These are phyloP conservation scores for Penicillium psychrofluorescens DNA, from an alignment of 495 filamentous ascomycete species.

Conservation along the genomic window DNA sequence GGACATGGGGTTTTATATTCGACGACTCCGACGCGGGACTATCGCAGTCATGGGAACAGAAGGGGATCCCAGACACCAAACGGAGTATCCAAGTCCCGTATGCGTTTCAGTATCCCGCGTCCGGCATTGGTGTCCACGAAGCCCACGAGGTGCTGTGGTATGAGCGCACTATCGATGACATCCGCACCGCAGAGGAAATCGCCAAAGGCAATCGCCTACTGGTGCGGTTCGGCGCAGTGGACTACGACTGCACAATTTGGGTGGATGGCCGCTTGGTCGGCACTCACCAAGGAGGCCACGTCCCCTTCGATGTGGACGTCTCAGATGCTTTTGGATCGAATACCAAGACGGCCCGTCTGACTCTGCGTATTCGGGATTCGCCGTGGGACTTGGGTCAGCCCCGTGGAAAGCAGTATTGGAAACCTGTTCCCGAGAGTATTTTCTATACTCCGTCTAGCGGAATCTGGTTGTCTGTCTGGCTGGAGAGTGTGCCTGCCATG, in stretches of 20 bases:
- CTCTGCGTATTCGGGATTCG: slow-evolving; percentile 24
- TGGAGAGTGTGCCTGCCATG: slow-evolving; percentile 27
- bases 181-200: slow-evolving; percentile 25
- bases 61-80: slow-evolving; percentile 20
- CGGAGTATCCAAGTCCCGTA: slow-evolving; percentile 48
- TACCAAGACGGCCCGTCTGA: slow-evolving; percentile 8
- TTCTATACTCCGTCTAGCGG: slow-evolving; percentile 34
- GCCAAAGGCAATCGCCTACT: slow-evolving; percentile 11
- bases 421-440: slow-evolving; percentile 29
- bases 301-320: slow-evolving; percentile 31
- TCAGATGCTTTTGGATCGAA: slow-evolving; percentile 11
- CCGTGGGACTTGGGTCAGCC: slow-evolving; percentile 29
- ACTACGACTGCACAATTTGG: slow-evolving; percentile 32
- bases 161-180: slow-evolving; percentile 40
- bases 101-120: slow-evolving; percentile 50
- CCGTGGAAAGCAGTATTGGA: slow-evolving; percentile 35
- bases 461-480: slow-evolving; percentile 31
- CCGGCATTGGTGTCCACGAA: slow-evolving; percentile 44
- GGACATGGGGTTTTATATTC: slow-evolving; percentile 49
- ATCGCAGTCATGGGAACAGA: slow-evolving; percentile 21
- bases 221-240: slow-evolving; percentile 30
- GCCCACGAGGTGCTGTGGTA: slow-evolving; percentile 58
- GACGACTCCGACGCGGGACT: slow-evolving; percentile 49
- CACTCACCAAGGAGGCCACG: slow-evolving; percentile 27
- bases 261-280: slow-evolving; percentile 17